These are phyloP conservation scores for Claviceps sorghi DNA, from an alignment of 2,329 filamentous ascomycete species.

Conservation along the genomic window DNA sequence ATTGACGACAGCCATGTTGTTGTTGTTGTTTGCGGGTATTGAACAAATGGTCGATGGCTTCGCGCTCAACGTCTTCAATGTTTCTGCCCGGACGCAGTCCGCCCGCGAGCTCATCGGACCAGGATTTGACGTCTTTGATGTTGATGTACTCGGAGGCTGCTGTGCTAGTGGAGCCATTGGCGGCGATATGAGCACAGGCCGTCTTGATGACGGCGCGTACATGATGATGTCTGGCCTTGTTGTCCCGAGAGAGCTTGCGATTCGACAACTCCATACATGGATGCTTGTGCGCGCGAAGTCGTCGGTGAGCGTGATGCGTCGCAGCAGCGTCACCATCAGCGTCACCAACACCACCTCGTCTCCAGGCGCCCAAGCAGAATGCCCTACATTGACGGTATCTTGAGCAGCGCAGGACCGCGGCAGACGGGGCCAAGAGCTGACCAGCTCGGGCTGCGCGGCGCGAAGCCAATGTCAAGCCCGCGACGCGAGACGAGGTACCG, in stretches of 20 bases:
- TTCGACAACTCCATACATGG: slow-evolving; percentile 31
- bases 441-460: slow-evolving; percentile 1
- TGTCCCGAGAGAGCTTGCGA: slow-evolving; percentile 32
- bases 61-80: slow-evolving; percentile 30
- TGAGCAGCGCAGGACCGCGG: slow-evolving; percentile 2
- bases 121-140: slow-evolving; percentile 20
- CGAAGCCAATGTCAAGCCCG: not conserved
- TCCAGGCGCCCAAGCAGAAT: slow-evolving; percentile 36
- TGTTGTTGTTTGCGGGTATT: slow-evolving; percentile 17
- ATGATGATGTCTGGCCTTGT: slow-evolving; percentile 19
- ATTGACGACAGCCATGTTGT: slow-evolving; percentile 2
- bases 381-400: slow-evolving; percentile 18
- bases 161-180: slow-evolving; percentile 21
- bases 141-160: slow-evolving; percentile 19
- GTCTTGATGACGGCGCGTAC: slow-evolving; percentile 25
- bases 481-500: not conserved
- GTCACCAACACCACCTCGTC: slow-evolving; percentile 26
- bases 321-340: slow-evolving; percentile 20
- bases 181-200: slow-evolving; percentile 20
- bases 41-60: slow-evolving; percentile 29
- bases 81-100: slow-evolving; percentile 25
- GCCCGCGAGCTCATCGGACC: slow-evolving; percentile 23
- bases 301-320: slow-evolving; percentile 29
- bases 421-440: not conserved
- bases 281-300: slow-evolving; percentile 27